Percentiles rank a stretch among this genome's conserved stretches.
Conservation (phyloP, 352 stramenopile species). For the Phytophthora chlamydospora region DNA sequence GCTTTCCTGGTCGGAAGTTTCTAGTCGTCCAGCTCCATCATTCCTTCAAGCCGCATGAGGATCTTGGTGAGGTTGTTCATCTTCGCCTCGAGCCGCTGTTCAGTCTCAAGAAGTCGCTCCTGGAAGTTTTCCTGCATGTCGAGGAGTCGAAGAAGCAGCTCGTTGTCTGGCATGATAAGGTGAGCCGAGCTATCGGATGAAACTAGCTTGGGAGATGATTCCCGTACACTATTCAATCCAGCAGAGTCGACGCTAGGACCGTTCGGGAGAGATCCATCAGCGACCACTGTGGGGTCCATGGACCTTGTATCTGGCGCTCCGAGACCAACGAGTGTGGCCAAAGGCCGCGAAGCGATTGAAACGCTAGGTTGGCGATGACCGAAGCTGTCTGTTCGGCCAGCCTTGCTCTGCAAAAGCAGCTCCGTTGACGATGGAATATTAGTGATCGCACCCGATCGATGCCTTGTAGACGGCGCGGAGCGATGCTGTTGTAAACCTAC, state of each 20-base stretch:
- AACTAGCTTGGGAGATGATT: constrained; percentile 1
- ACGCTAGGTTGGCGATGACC: constrained; percentile 6
- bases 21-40: constrained; percentile 64
- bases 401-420: constrained; percentile 32
- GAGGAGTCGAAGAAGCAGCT: constrained; percentile 52
- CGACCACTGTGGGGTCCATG: neutral
- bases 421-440: constrained; percentile 14
- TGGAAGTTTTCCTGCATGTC: constrained; percentile 72
- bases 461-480: constrained; percentile 5
- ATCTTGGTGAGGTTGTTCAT: constrained; percentile 75
- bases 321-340: neutral
- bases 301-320: neutral
- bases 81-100: constrained; percentile 73
- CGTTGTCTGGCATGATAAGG: constrained; percentile 45
- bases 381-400: constrained; percentile 15
- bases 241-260: constrained; percentile 18
- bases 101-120: constrained; percentile 59
- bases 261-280: neutral
- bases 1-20: neutral
- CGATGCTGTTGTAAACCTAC: constrained; percentile 23
- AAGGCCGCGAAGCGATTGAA: neutral
- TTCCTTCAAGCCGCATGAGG: constrained; percentile 60
- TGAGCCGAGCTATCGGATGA: constrained; percentile 6
- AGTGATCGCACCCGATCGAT: constrained; percentile 17
- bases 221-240: neutral